These are phyloP conservation scores for Lathyrus oleraceus DNA, from an alignment of 306 rosid species.

Conservation along the genomic window DNA sequence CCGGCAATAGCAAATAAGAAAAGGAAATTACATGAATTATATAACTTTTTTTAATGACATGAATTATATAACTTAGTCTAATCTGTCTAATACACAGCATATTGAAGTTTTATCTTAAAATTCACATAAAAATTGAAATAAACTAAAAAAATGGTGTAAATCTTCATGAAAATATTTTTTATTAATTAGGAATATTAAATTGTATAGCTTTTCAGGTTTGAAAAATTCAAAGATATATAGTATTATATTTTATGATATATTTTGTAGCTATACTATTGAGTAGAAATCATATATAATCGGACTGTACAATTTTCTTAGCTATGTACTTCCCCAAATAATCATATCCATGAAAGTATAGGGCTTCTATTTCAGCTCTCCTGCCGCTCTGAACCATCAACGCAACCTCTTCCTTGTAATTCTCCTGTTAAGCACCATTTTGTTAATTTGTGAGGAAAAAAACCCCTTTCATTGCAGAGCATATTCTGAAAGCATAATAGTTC, in stretches of 20 bases:
- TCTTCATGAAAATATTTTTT: background rate
- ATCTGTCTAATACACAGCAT: background rate
- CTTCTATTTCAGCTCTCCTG: slow-evolving; percentile 82
- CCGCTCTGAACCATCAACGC: slow-evolving; percentile 67
- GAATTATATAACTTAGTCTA: too few species aligned
- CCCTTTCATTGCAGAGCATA: background rate
- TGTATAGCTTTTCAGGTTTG: background rate
- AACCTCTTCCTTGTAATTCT: slow-evolving; percentile 70
- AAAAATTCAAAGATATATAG: too few species aligned
- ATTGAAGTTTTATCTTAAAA: background rate
- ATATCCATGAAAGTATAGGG: slow-evolving; percentile 73
- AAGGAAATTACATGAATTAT: too few species aligned
- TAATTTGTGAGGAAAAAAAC: background rate
- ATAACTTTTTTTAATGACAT: too few species aligned
- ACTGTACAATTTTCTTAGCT: slow-evolving; percentile 76
- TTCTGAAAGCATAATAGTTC: slow-evolving; percentile 10
- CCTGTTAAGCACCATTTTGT: slow-evolving; percentile 52
- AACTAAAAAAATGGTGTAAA: background rate
- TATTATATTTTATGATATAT: background rate
- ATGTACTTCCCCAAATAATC: slow-evolving; percentile 77
- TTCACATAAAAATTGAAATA: background rate
- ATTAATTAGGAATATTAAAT: background rate
- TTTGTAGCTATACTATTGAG: background rate
- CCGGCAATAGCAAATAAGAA: background rate
- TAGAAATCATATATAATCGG: slow-evolving; percentile 54